These are phyloP conservation scores for Bothriochloa decipiens DNA, from an alignment of 176 grass and related monocot genomes.

Conservation along the genomic window DNA sequence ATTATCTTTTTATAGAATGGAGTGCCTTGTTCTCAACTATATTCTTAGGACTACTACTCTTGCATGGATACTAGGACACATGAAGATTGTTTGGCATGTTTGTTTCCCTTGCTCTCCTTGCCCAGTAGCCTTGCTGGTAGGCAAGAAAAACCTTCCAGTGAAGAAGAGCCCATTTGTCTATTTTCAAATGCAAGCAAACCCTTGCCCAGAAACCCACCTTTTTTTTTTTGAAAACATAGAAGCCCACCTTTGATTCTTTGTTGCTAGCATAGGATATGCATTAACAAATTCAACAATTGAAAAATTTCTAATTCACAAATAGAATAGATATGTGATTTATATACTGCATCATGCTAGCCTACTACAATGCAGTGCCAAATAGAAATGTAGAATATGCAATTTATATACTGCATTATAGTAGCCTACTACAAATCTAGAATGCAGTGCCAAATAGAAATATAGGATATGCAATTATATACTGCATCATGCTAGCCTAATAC, in stretches of 20 bases:
- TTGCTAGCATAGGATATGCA: conserved; percentile 16
- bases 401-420: conserved; percentile 15
- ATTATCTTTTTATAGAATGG: background rate
- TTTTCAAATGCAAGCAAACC: background rate
- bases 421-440: conserved; percentile 12
- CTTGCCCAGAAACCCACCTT: background rate
- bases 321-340: background rate
- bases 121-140: background rate
- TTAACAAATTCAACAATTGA: conserved; percentile 3
- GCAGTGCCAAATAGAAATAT: background rate
- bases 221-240: too few species aligned
- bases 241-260: background rate
- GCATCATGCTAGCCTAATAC: background rate
- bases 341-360: conserved; percentile 23
- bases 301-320: background rate
- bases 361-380: background rate
- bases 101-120: background rate
- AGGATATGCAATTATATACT: conserved; percentile 6
- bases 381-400: background rate
- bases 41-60: conserved; percentile 26
- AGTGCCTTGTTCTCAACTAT: conserved; percentile 15
- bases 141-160: background rate
- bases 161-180: background rate
- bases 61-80: conserved; percentile 19
- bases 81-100: background rate